Conservation (phyloP, 2,329 filamentous ascomycete genomes). For the Helminthosporium solani region DNA sequence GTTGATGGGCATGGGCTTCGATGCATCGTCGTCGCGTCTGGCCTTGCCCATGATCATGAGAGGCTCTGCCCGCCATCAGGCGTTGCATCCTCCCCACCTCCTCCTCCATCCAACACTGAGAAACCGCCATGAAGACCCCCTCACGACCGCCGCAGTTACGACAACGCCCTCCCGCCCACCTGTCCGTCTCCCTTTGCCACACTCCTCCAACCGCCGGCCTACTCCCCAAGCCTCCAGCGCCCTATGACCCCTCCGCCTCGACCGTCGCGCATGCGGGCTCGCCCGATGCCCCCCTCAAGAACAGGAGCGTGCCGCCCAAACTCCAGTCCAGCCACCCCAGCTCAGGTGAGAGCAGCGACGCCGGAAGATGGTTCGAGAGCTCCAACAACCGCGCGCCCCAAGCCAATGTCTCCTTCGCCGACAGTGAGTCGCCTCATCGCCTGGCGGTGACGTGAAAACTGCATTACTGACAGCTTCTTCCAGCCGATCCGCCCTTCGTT, state of each 20-base stretch:
- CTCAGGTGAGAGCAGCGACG: constrained; percentile 54
- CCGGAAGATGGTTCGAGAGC: constrained; percentile 54
- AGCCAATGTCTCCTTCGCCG: constrained; percentile 40
- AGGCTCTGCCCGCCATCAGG: neutral
- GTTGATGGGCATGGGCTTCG: neutral
- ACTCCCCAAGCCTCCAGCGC: neutral
- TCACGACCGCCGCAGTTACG: constrained; percentile 14
- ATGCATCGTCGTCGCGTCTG: neutral
- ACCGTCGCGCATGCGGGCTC: constrained; percentile 18
- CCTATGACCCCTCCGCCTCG: constrained; percentile 12
- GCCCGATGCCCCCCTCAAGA: constrained; percentile 28
- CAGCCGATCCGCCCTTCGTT: constrained; percentile 49
- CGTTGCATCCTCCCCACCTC: neutral
- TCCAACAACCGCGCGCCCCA: constrained; percentile 51
- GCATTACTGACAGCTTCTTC: no score
- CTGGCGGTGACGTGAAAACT: no score
- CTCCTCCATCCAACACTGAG: neutral
- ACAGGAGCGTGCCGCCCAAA: constrained; percentile 40
- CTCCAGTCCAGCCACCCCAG: constrained; percentile 41
- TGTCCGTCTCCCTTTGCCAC: constrained; percentile 50
- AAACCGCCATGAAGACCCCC: constrained; percentile 20
- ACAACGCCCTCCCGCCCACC: constrained; percentile 44
- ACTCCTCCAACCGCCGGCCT: constrained; percentile 24
- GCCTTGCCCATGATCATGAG: no score
- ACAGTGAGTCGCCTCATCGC: constrained; percentile 48